These are phyloP conservation scores for Brassica juncea DNA, from an alignment of 345 rosid species.

Conservation along the genomic window DNA sequence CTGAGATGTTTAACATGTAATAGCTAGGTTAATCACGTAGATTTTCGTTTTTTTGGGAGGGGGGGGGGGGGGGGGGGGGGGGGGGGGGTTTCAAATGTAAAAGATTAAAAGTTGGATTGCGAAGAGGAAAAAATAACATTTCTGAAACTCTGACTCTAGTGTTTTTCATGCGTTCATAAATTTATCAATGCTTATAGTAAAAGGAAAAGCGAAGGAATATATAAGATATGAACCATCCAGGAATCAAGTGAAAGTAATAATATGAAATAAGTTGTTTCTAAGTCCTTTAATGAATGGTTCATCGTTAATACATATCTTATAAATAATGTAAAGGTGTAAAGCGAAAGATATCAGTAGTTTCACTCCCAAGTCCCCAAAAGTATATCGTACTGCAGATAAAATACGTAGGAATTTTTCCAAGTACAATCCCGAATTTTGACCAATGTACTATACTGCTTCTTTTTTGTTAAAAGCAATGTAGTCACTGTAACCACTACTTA, in stretches of 20 bases:
- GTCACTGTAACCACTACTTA: slow-evolving; percentile 3
- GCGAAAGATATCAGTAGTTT: not conserved
- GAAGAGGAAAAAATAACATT: slow-evolving; percentile 5
- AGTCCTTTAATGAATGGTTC: slow-evolving; percentile 3
- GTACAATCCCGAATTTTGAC: slow-evolving; percentile 2
- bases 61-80: not conserved
- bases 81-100: not conserved
- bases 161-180: not conserved
- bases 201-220: slow-evolving; percentile 3
- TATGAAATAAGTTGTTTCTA: not conserved
- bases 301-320: not conserved
- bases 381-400: not conserved
- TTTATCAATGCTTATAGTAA: not conserved
- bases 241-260: slow-evolving; percentile 12
- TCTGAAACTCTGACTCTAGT: not conserved
- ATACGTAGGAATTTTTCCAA: slow-evolving; percentile 2
- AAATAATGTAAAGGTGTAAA: not conserved
- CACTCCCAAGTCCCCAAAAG: slow-evolving; percentile 1
- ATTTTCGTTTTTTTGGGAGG: not conserved
- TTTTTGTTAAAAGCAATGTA: not conserved
- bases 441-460: not conserved
- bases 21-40: not conserved
- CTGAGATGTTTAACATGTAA: not conserved
- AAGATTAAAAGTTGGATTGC: not conserved
- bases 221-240: not conserved